phyloP scores from a whole-genome alignment of 2,329 filamentous ascomycete species.

The Fusarium torreyae region DNA sequence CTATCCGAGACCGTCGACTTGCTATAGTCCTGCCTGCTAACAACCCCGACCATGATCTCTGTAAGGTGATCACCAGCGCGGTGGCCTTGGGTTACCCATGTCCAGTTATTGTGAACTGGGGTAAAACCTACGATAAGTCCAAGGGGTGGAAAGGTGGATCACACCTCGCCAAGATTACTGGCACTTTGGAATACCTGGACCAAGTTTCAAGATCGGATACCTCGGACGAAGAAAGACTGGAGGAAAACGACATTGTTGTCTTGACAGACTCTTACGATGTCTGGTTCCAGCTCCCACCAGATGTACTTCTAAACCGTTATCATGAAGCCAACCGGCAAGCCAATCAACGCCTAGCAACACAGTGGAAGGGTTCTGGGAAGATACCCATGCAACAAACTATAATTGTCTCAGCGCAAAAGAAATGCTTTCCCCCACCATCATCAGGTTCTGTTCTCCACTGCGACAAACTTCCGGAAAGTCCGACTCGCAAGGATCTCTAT shows the following conservation, averaged over 20 bases:
- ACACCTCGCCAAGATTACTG: constrained; percentile 50
- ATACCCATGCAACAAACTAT: constrained; percentile 43
- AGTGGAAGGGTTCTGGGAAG: neutral
- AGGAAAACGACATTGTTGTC: constrained; percentile 47
- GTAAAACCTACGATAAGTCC: constrained; percentile 25
- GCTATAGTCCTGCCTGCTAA: constrained; percentile 40
- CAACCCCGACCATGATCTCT: constrained; percentile 44
- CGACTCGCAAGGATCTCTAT: constrained; percentile 36
- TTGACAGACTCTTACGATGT: constrained; percentile 49
- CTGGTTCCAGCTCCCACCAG: constrained; percentile 52
- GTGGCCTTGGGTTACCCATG: constrained; percentile 48
- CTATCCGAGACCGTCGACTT: constrained; percentile 30
- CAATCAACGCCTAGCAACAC: constrained; percentile 22
- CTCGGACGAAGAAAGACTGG: constrained; percentile 12
- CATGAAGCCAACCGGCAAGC: constrained; percentile 39
- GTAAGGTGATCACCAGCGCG: constrained; percentile 48
- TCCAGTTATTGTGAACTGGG: constrained; percentile 51
- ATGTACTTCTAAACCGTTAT: constrained; percentile 48
- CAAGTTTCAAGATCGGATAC: neutral
- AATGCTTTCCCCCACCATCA: constrained; percentile 31
- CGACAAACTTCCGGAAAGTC: constrained; percentile 35
- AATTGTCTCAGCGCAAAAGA: constrained; percentile 41
- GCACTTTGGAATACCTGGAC: constrained; percentile 48
- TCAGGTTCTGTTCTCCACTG: constrained; percentile 39
- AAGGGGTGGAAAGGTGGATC: constrained; percentile 34